Conservation (phyloP, 768 basidiomycete species). For the Lactarius trivialis region DNA sequence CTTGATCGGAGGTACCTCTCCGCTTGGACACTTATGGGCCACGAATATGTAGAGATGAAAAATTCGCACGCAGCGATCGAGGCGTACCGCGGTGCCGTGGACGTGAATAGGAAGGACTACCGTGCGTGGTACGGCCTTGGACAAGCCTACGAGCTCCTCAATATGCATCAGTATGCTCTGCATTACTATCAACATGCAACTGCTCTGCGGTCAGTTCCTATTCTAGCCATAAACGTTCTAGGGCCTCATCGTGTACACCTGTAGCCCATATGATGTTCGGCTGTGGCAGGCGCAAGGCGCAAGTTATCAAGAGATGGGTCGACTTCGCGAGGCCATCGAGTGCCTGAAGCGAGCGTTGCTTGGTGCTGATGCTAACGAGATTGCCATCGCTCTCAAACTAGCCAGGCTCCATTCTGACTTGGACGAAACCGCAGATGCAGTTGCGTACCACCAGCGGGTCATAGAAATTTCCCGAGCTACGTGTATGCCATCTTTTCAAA, state of each 20-base stretch:
- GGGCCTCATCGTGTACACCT: slow-evolving; percentile 1
- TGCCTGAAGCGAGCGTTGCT: slow-evolving; percentile 87
- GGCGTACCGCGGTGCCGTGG: slow-evolving; percentile 92
- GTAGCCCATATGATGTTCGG: slow-evolving; percentile 89
- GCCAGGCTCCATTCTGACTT: slow-evolving; percentile 64
- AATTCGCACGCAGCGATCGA: slow-evolving; percentile 99
- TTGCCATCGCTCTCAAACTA: slow-evolving; percentile 62
- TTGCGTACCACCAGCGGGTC: slow-evolving; percentile 74
- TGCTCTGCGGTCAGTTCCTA: slow-evolving; percentile 60
- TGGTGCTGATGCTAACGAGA: slow-evolving; percentile 72
- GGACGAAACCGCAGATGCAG: slow-evolving; percentile 61
- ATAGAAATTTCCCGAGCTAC: slow-evolving; percentile 65
- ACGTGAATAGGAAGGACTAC: slow-evolving; percentile 95
- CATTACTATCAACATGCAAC: slow-evolving; percentile 97
- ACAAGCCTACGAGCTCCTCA: slow-evolving; percentile 93
- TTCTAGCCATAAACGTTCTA: background rate
- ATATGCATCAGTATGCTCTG: slow-evolving; percentile 94
- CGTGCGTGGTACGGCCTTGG: slow-evolving; percentile 98
- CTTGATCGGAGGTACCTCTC: slow-evolving; percentile 92
- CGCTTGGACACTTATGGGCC: slow-evolving; percentile 99
- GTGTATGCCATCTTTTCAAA: slow-evolving; percentile 35
- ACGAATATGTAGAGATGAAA: slow-evolving; percentile 98
- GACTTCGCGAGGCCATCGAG: slow-evolving; percentile 83
- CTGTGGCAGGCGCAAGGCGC: slow-evolving; percentile 94
- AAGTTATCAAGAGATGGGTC: slow-evolving; percentile 90